phyloP scores from a whole-genome alignment of 179 eudicot genomes.

The Spergularia azorica region DNA sequence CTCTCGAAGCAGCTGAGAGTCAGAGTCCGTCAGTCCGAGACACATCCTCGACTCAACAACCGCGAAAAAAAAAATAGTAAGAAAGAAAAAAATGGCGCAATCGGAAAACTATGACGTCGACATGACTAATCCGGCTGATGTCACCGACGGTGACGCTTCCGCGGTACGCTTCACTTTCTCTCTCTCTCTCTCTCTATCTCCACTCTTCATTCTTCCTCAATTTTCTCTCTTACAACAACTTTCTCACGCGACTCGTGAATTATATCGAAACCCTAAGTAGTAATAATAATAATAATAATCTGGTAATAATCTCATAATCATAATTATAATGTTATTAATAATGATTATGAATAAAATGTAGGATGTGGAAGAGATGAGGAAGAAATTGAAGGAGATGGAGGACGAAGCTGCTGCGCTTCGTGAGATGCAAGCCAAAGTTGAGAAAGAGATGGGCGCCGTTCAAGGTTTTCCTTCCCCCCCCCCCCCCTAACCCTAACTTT shows the following conservation, averaged over 20 bases:
- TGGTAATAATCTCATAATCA: not conserved
- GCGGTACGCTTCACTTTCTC: constrained; percentile 24
- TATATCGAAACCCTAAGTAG: constrained; percentile 29
- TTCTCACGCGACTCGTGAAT: not conserved
- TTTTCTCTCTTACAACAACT: not conserved
- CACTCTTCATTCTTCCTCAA: not conserved
- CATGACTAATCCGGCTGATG: constrained; percentile 32
- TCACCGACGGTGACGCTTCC: constrained; percentile 28
- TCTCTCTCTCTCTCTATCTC: constrained; percentile 13
- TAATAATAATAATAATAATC: not conserved
- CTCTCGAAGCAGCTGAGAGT: constrained; percentile 18
- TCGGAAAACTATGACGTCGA: constrained; percentile 33
- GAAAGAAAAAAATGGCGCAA: constrained; percentile 37
- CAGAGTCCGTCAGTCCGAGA: not conserved
- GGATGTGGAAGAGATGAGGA: constrained; percentile 54
- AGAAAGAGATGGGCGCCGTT: constrained; percentile 56
- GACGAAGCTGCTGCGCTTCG: constrained; percentile 58
- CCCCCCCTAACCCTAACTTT: not conserved
- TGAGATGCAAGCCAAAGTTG: constrained; percentile 62
- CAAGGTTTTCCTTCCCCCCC: constrained; percentile 36
- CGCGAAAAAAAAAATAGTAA: not conserved
- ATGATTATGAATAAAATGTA: constrained; percentile 6
- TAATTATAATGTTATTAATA: not conserved
- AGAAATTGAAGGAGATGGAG: constrained; percentile 60
- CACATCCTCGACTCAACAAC: no score